A percentile compares a stretch with the other conserved stretches of the same genome.
Conservation (phyloP, 164 flowering plant species). For the Cinnamomum chago region DNA sequence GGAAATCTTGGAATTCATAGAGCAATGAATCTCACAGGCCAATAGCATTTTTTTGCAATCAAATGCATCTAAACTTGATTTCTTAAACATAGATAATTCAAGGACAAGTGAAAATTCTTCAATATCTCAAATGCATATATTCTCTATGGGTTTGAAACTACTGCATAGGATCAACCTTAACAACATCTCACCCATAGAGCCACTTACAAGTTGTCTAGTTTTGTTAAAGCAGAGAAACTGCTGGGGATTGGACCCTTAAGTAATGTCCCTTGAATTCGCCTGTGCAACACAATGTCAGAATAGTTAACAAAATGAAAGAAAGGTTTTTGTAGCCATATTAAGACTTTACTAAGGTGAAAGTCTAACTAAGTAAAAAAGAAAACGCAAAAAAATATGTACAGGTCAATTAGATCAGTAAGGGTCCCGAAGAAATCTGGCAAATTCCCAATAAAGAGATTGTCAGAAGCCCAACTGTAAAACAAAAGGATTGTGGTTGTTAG, state of each 20-base stretch:
- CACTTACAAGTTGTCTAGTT: slow-evolving; percentile 40
- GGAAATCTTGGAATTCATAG: no score
- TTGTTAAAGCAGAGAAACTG: slow-evolving; percentile 39
- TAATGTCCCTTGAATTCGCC: slow-evolving; percentile 42
- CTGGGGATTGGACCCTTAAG: slow-evolving; percentile 50
- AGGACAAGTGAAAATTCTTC: no score
- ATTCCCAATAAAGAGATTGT: slow-evolving; percentile 48
- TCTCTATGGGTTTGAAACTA: no score
- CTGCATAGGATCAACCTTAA: neutral
- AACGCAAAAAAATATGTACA: slow-evolving; percentile 17
- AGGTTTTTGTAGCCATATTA: neutral
- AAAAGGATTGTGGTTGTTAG: neutral
- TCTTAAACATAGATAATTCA: no score
- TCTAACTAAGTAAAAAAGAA: neutral
- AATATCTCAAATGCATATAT: no score
- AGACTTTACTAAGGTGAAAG: neutral
- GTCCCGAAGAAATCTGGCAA: slow-evolving; percentile 45
- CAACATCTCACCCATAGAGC: neutral
- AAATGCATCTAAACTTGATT: no score
- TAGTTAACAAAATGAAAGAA: neutral
- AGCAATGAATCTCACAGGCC: no score
- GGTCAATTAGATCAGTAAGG: slow-evolving; percentile 27
- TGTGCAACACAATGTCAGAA: slow-evolving; percentile 11
- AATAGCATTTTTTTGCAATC: no score
- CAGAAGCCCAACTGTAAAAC: slow-evolving; percentile 49